Evolutionary conservation across 2,329 filamentous ascomycete species (phyloP), one percentile per base, ranked within the genome.

Genomic region (Cordyceps javanica): DNA sequence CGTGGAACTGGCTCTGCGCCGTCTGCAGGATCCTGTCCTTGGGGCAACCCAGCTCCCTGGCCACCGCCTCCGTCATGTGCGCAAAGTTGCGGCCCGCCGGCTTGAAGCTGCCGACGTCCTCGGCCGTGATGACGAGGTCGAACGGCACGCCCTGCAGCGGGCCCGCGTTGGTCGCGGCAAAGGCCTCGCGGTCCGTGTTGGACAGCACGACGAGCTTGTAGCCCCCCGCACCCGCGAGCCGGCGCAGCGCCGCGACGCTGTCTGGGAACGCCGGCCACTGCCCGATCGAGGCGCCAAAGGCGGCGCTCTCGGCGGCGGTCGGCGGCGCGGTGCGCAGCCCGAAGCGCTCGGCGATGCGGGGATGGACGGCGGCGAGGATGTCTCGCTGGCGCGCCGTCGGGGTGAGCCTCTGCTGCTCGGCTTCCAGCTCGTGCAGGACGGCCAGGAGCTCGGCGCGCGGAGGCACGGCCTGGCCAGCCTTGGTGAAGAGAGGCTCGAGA

Each of bases 101-200:
- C 71, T 91, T 91, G 67, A 90, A 91, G 14, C 77, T 80, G 0
- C 87, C 87, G 28, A 91, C 81, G 41, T 89, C 84, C 67, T 90
- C 76, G 0, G 88, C 88, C 0, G 86, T 90, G 65, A 87, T 79
- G 38, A 89, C 72, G 3, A 80, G 75, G 63, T 88, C 85, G 64
- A 90, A 79, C 1, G 74, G 63, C 25, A 80, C 73, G 1, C 75
- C 76, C 38, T 75, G 63, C 1, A 86, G 68, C 0, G 79, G 76
- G 0, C 79, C 75, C 1, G 71, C 66, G 14, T 77, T 73, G 2
- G 71, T 76, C 14, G 56, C 54, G 0, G 69, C 64, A 62, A 86
- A 85, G 0, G 79, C 81, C 2, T 65, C 71, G 9, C 73, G 72
- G 65, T 85, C 82, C 1, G 84, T 79, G 60, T 86, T 86, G 30